Base-by-base conservation (phyloP, 129 eudicot genomes). In the Chrysanthemum seticuspe region DNA sequence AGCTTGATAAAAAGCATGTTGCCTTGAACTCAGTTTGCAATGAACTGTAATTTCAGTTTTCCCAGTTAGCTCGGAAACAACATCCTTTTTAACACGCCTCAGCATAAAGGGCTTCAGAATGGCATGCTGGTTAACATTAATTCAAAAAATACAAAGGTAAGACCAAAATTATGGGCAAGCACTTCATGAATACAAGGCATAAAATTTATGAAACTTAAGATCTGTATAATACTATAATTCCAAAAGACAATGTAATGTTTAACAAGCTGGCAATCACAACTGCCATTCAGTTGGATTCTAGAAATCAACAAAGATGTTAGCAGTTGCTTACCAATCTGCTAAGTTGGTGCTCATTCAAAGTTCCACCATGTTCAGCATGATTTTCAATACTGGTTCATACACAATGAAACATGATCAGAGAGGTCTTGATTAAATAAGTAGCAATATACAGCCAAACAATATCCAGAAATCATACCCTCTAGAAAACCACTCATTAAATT, bases 361-460 rank as follows among this genome's bases (percentile, higher is more conserved):
- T 88, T 75, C 99, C 99, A 50, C 99, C 99, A 80, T 94, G 99
- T 78, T 94, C 99, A 3, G 99, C 99, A 78, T 94, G 99, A 80
- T 90, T 88, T 80, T 94, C 99, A 50, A 94, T 94, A 76, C 99
- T 94, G 89, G 67, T 62, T 15, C 16, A 54, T 76, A 44, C 65
- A 34, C 40, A 19, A 62, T n/a, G 65, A 77, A 76, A 54, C 69
- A 78, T n/a, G 48, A 72, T 52, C 59, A 72, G 74, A 31, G 59
- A 74, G 48, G 4, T 10, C 13, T 44, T 27, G 47, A 45, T 54
- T n/a, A 34, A 67, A 67, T 40, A 31, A 15, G 47, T 44, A 40
- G 23, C 11, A 25, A 19, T 10, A 58, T 16, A 70, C 67, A 4
- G 29, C 31, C 3, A 12, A 48, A 10, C 31, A 48, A 68, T n/a